Percentiles rank a stretch among this genome's conserved stretches.
Conservation (phyloP, 2,329 filamentous ascomycete genomes). For the Trichothecium sympodiale region DNA sequence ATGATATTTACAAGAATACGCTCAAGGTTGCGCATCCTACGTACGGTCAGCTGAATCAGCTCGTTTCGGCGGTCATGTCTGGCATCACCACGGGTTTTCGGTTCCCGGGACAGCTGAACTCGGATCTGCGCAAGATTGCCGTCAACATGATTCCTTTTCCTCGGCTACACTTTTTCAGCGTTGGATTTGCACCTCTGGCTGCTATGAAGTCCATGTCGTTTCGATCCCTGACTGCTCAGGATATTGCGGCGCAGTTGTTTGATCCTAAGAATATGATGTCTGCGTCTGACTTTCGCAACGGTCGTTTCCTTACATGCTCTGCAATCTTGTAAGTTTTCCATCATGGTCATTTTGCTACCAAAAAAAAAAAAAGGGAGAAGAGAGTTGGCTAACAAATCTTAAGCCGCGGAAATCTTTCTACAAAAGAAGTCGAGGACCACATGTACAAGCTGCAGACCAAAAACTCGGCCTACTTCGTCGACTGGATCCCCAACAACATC, state of each 20-base stretch:
- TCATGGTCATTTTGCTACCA: too few species aligned
- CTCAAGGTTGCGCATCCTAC: conserved; percentile 98
- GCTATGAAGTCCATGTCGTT: conserved; percentile 77
- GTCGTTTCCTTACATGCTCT: conserved; percentile 98
- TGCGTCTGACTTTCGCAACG: conserved; percentile 98
- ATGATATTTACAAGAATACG: conserved; percentile 99
- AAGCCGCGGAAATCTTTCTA: conserved; percentile 96
- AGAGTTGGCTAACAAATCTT: conserved; percentile 7
- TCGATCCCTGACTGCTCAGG: conserved; percentile 93
- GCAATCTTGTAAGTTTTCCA: conserved; percentile 76
- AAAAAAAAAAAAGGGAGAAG: too few species aligned
- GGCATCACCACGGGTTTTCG: conserved; percentile 96
- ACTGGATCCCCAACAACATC: conserved; percentile 99
- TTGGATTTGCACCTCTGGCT: conserved; percentile 96
- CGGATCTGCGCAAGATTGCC: conserved; percentile 96
- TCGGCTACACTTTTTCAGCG: conserved; percentile 99
- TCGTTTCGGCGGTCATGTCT: conserved; percentile 99
- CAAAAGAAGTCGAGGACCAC: conserved; percentile 99
- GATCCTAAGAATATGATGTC: conserved; percentile 99
- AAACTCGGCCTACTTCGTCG: conserved; percentile 98
- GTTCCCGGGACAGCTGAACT: conserved; percentile 99
- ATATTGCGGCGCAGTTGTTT: conserved; percentile 99
- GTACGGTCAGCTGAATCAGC: conserved; percentile 98
- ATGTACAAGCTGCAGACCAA: conserved; percentile 99
- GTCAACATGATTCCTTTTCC: conserved; percentile 99